phyloP scores from a whole-genome alignment of 2,329 filamentous ascomycete genomes.

The Venturia asperata region DNA sequence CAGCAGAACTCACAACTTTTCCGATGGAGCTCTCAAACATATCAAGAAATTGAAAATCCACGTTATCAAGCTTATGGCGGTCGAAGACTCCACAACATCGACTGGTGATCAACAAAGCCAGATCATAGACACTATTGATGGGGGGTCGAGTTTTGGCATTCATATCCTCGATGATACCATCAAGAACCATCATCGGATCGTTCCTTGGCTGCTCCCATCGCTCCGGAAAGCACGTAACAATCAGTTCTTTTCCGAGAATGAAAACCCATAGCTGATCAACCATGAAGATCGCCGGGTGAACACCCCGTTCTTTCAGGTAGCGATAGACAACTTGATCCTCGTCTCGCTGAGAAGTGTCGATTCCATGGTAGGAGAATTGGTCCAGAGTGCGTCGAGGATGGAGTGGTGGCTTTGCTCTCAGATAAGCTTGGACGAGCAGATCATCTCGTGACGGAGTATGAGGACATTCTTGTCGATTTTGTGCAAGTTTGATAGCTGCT shows the following conservation, averaged over 20 bases:
- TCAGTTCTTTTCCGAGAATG: constrained; percentile 49
- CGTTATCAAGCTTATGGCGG: constrained; percentile 49
- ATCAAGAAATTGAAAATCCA: constrained; percentile 57
- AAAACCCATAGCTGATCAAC: constrained; percentile 64
- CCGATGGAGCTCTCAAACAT: constrained; percentile 62
- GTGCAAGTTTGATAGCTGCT: constrained; percentile 41
- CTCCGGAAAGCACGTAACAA: constrained; percentile 54
- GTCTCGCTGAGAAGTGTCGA: constrained; percentile 54
- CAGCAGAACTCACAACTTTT: constrained; percentile 24
- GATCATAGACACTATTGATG: constrained; percentile 54
- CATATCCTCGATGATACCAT: constrained; percentile 57
- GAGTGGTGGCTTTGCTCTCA: constrained; percentile 41
- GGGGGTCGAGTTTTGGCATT: constrained; percentile 56
- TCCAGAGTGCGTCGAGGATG: constrained; percentile 58
- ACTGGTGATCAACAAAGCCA: constrained; percentile 55
- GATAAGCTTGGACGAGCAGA: constrained; percentile 43
- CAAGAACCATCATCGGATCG: constrained; percentile 56
- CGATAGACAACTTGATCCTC: constrained; percentile 58
- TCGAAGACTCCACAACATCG: constrained; percentile 56
- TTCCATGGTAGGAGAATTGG: constrained; percentile 60
- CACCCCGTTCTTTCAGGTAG: constrained; percentile 40
- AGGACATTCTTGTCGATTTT: constrained; percentile 22
- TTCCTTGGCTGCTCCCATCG: constrained; percentile 54
- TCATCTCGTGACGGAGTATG: constrained; percentile 34
- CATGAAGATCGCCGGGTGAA: constrained; percentile 57